These are phyloP conservation scores for Fusarium siculi DNA, from an alignment of 2,329 filamentous ascomycete species.

Conservation along the genomic window DNA sequence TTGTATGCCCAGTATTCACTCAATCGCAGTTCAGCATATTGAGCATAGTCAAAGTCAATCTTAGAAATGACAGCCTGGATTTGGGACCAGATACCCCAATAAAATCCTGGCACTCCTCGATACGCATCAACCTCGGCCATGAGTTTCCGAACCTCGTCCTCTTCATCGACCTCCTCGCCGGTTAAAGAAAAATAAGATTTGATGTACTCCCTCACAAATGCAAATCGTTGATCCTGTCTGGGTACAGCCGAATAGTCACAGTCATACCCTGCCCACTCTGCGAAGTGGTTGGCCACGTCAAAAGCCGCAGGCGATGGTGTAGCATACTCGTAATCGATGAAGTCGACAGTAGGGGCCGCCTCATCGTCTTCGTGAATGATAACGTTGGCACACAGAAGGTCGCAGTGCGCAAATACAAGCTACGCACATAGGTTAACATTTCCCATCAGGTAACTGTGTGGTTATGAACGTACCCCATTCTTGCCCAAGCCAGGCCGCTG, in stretches of 20 bases:
- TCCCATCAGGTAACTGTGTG: background rate
- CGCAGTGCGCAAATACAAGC: conserved; percentile 94
- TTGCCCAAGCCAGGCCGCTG: conserved; percentile 80
- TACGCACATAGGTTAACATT: conserved; percentile 49
- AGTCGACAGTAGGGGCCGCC: conserved; percentile 63
- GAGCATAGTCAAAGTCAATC: conserved; percentile 96
- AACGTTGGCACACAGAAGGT: conserved; percentile 95
- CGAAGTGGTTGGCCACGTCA: conserved; percentile 97
- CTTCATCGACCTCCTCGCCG: conserved; percentile 58
- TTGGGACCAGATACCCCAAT: conserved; percentile 93
- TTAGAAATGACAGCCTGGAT: conserved; percentile 95
- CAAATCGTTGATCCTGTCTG: conserved; percentile 77
- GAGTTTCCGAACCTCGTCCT: conserved; percentile 74
- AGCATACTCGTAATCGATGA: conserved; percentile 99
- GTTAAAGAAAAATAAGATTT: conserved; percentile 72
- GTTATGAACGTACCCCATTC: conserved; percentile 69
- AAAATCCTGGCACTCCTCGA: conserved; percentile 89
- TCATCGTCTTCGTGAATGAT: conserved; percentile 72
- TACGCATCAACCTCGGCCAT: conserved; percentile 86
- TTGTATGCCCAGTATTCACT: conserved; percentile 96
- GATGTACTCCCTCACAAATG: conserved; percentile 88
- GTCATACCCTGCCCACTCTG: conserved; percentile 97
- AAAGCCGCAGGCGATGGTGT: conserved; percentile 94
- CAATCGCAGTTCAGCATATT: conserved; percentile 86
- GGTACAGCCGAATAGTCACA: conserved; percentile 90